phyloP scores from a whole-genome alignment of 345 rosid genomes.

The Boechera divaricarpa region DNA sequence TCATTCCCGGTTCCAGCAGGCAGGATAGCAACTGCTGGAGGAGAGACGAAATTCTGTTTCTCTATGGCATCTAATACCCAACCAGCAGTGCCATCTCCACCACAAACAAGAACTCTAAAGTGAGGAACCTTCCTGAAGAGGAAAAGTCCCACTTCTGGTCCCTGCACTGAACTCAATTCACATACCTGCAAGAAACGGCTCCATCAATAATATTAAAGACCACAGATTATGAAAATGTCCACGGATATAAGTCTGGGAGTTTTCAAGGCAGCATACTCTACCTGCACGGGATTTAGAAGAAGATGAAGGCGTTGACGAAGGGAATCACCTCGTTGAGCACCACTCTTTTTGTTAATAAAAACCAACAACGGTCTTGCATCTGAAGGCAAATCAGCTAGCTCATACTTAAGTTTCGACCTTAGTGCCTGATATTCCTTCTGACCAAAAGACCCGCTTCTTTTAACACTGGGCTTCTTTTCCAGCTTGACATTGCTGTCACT shows the following conservation, averaged over 20 bases:
- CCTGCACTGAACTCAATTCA: constrained; percentile 77
- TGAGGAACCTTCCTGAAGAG: constrained; percentile 85
- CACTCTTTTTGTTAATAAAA: constrained; percentile 91
- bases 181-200: constrained; percentile 59
- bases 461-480: constrained; percentile 60
- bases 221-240: neutral
- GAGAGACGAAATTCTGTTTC: constrained; percentile 83
- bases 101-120: constrained; percentile 90
- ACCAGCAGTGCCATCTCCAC: constrained; percentile 95
- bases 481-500: constrained; percentile 54
- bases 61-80: constrained; percentile 93
- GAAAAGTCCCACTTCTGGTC: constrained; percentile 86
- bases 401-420: constrained; percentile 76
- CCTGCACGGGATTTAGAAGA: constrained; percentile 92
- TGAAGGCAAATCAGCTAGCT: constrained; percentile 71
- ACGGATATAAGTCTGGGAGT: neutral
- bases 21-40: constrained; percentile 93
- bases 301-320: constrained; percentile 77
- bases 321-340: constrained; percentile 81
- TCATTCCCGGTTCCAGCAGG: constrained; percentile 99
- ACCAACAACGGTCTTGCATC: constrained; percentile 89
- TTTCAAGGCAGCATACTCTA: constrained; percentile 37
- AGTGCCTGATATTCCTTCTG: constrained; percentile 73
- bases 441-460: constrained; percentile 68
- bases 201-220: constrained; percentile 24